Base-by-base conservation (phyloP, 768 basidiomycete genomes). In the Arthromyces matolae region DNA sequence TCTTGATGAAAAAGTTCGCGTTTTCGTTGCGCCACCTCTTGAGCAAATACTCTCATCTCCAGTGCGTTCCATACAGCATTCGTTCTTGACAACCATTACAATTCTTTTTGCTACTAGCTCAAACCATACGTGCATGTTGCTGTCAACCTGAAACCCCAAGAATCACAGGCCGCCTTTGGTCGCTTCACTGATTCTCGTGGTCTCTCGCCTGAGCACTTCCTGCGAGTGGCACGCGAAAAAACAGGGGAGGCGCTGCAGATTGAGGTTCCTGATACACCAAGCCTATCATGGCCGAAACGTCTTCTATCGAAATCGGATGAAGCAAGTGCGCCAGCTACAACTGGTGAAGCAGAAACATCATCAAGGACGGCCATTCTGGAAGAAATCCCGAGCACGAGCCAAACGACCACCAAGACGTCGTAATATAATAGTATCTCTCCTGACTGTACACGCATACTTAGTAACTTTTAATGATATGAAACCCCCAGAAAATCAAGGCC, bases 1-100 rank as follows among this genome's bases (percentile, higher is more conserved):
- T 13, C 56, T 90, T 46, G 89, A 95, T 60, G 83, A 86, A 63
- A 76, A 86, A 71, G 89, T 96, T 40, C 76, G 91, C 58, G 79
- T 89, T 41, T 92, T 84, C 53, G 81, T 94, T 31, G 87, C 89
- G 19, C 89, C 91, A n/a, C 75, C 80, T 13, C 64, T 89, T 25
- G 73, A 80, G 51, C 77, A 80, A 34, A 81, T 91, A 45, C 64
- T 71, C 23, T 67, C 63, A 25, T 79, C 79, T n/a, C 69, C 72
- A 32, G 84, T 86, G 57, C 56, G 84, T 71, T 19, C 29, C 44
- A 16, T 20, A 4, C 36, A 10, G 16, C 12, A 28, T 3, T 5
- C 13, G 29, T 4, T 4, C 16, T 28, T 23, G 7, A 20, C 34
- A 20, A 8, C 32, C 13, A 32, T 16, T 36, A n/a, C n/a, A 20